Evolutionary conservation across 176 grass and related monocot genomes (phyloP), one percentile per base, ranked within the genome.

Genomic region (Poa pratensis): DNA sequence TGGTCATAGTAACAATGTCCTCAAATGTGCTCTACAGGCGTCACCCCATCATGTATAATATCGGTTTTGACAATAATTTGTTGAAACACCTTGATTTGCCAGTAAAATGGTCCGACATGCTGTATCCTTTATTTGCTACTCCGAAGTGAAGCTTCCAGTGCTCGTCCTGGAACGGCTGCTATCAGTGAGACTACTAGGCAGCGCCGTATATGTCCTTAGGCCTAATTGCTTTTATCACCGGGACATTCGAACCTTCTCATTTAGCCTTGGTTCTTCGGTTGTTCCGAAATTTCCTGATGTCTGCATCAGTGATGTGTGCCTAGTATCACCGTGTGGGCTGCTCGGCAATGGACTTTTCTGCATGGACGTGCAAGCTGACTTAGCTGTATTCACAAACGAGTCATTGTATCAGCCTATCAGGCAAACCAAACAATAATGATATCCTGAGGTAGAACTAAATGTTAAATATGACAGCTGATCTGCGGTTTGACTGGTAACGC

Each of bases 61-160:
- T 90, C 19, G 4, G 80, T 55, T 75, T 75, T 20, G 59, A 34
- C 84, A 80, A 45, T 87, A 80, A 84, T 90, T 89, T 80, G 68
- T 84, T 80, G 26, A 75, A 68, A 20, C 39, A 48, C 58, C 60
- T 5, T 66, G 46, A 67, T 84, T 79, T 61, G 22, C 51, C 75
- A 30, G 27, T 46, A 45, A 69, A 27, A 37, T 34, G 1, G 51
- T 28, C 75, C 1, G 27, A 39, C 37, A 58, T 87, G 76, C 24
- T 19, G 19, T 49, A 34, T 69, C 12, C 17, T 13, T 58, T n/a
- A 5, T 80, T 75, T 87, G 75, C 85, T 57, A 11, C 39, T 74
- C 68, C 9, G 68, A 80, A 51, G 23, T 51, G 39, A n/a, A 60
- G 58, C 75, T 67, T 76, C 69, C 28, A 75, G 58, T 49, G 8